These are phyloP conservation scores for Anthracocystis panici-leucophaei DNA, from an alignment of 1,284 basidiomycete genomes.

Conservation along the genomic window DNA sequence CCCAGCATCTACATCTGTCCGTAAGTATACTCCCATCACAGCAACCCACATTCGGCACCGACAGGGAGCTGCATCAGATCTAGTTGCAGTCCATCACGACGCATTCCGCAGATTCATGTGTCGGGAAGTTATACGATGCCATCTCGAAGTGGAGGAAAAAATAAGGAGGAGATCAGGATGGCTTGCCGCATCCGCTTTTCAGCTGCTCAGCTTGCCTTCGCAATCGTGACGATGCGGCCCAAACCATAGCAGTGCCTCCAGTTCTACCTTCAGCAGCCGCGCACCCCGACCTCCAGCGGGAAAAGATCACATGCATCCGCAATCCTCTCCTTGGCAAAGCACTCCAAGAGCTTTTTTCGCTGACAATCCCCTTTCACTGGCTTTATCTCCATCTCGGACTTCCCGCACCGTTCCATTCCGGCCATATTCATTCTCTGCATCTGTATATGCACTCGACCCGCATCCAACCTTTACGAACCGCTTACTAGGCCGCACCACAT, in stretches of 20 bases:
- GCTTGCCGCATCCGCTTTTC: neutral
- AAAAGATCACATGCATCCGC: neutral
- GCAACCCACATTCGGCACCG: neutral
- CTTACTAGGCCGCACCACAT: slow-evolving; percentile 26
- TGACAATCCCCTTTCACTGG: neutral
- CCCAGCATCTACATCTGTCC: slow-evolving; percentile 15
- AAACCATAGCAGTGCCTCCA: neutral
- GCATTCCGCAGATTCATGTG: neutral
- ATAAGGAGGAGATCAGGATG: neutral
- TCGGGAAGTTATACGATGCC: neutral
- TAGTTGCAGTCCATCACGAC: neutral
- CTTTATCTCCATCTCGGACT: neutral
- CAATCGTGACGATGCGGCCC: neutral
- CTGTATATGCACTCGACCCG: slow-evolving; percentile 3
- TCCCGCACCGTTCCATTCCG: neutral
- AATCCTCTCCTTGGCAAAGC: neutral
- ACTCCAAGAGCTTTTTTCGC: neutral
- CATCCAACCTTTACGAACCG: too few relatives aligned
- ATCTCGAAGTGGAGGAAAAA: slow-evolving; percentile 1
- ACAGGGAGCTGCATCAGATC: neutral
- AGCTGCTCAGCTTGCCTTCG: neutral
- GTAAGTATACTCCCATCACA: slow-evolving; percentile 19
- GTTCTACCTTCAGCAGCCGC: neutral
- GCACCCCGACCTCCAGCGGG: neutral
- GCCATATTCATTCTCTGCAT: neutral